Conservation (phyloP, 257 asterid species). For the Vinca minor region DNA sequence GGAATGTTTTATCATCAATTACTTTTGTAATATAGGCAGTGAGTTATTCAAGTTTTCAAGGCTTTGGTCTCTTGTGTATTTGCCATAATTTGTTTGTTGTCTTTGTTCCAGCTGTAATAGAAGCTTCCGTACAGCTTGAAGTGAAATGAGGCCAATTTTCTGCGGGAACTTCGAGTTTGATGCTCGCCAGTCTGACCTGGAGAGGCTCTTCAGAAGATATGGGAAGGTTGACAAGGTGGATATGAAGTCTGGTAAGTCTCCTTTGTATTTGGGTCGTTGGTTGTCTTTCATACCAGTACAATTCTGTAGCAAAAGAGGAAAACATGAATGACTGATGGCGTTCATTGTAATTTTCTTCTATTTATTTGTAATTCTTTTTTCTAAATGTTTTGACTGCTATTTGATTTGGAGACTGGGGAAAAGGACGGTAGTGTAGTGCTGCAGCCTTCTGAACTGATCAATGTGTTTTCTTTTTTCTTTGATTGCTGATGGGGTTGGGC, state of each 20-base stretch:
- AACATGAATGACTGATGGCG: not conserved
- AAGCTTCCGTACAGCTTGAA: no score
- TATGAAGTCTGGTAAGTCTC: conserved; percentile 71
- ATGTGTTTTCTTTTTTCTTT: not conserved
- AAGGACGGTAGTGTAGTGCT: not conserved
- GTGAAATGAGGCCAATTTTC: conserved; percentile 68
- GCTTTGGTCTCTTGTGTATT: not conserved
- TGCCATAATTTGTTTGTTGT: not conserved
- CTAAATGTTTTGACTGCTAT: not conserved
- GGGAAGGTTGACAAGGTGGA: conserved; percentile 75
- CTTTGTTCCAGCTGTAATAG: not conserved
- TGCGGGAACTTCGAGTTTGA: conserved; percentile 75
- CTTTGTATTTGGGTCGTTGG: not conserved
- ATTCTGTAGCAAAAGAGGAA: not conserved
- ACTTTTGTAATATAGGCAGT: not conserved
- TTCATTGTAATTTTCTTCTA: not conserved
- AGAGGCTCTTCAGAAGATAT: conserved; percentile 64
- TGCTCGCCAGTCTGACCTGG: conserved; percentile 75
- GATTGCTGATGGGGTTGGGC: not conserved
- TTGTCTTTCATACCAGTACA: not conserved
- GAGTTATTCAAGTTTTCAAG: not conserved
- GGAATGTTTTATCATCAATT: no score
- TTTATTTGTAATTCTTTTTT: not conserved
- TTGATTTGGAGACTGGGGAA: not conserved
- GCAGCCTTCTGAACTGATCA: not conserved